phyloP scores from a whole-genome alignment of 768 basidiomycete genomes.

The Wakefieldia striispora region DNA sequence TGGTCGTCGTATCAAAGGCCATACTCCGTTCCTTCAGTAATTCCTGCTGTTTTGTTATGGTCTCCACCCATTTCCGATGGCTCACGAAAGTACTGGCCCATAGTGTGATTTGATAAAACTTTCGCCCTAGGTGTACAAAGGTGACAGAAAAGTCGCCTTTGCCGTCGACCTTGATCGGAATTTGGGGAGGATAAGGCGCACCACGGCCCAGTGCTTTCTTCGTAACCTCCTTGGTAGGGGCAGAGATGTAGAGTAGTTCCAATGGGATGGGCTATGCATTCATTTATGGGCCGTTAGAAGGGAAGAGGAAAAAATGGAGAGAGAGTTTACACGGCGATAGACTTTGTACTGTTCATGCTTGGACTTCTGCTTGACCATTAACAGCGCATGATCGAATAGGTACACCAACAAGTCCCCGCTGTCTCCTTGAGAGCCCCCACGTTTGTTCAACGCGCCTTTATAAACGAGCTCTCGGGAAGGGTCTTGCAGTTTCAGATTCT shows the following conservation, averaged over 20 bases:
- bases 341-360: slow-evolving; percentile 92
- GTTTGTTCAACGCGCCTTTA: slow-evolving; percentile 87
- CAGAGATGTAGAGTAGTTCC: slow-evolving; percentile 82
- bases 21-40: slow-evolving; percentile 76
- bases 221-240: slow-evolving; percentile 48
- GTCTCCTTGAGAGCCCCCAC: slow-evolving; percentile 65
- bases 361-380: slow-evolving; percentile 94
- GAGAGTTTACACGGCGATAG: slow-evolving; percentile 75
- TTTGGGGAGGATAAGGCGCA: slow-evolving; percentile 43
- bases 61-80: slow-evolving; percentile 93
- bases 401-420: slow-evolving; percentile 92
- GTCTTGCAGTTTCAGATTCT: slow-evolving; percentile 86
- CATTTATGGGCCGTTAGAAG: slow-evolving; percentile 5
- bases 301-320: not conserved
- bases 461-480: slow-evolving; percentile 89
- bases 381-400: slow-evolving; percentile 92
- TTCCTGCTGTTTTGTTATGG: slow-evolving; percentile 88
- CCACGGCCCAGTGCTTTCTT: slow-evolving; percentile 41
- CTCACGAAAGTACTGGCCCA: slow-evolving; percentile 85
- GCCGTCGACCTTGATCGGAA: slow-evolving; percentile 52
- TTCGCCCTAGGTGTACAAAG: slow-evolving; percentile 90
- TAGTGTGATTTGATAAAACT: slow-evolving; percentile 86
- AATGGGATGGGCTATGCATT: slow-evolving; percentile 84
- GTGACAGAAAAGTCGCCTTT: slow-evolving; percentile 92
- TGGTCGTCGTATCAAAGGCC: slow-evolving; percentile 80